A percentile compares a stretch with the other conserved stretches of the same genome.
phyloP scores from a whole-genome alignment of 345 rosid species.

The Ricinus communis region DNA sequence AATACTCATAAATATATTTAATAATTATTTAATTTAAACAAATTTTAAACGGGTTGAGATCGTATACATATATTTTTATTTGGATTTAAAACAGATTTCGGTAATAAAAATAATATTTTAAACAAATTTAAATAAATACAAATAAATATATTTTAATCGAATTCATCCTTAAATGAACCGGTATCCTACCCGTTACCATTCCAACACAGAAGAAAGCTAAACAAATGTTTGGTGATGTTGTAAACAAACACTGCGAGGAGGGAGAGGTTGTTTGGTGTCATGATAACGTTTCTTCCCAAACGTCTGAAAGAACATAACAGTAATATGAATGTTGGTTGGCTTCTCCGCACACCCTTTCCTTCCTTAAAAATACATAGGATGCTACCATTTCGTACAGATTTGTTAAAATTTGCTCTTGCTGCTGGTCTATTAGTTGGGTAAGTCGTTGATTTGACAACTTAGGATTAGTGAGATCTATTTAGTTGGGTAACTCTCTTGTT shows the following conservation, averaged over 20 bases:
- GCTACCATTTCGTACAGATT: constrained; percentile 53
- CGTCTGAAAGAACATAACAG: constrained; percentile 44
- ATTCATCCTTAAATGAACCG: no score
- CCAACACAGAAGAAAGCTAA: constrained; percentile 63
- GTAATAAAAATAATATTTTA: no score
- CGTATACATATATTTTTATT: no score
- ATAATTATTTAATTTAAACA: no score
- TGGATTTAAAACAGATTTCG: no score
- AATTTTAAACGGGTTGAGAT: no score
- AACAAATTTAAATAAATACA: no score
- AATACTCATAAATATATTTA: no score
- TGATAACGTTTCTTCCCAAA: constrained; percentile 59
- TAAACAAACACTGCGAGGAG: constrained; percentile 43
- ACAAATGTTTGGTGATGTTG: constrained; percentile 61
- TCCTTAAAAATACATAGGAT: constrained; percentile 60
- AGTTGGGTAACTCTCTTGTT: no score
- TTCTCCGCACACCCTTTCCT: constrained; percentile 59
- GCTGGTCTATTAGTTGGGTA: constrained; percentile 63
- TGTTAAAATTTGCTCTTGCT: constrained; percentile 52
- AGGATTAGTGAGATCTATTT: no score
- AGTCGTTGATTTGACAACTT: constrained; percentile 18
- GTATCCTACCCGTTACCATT: no score
- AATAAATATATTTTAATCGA: no score
- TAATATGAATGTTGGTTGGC: constrained; percentile 61
- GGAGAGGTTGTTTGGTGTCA: constrained; percentile 71